phyloP scores from a whole-genome alignment of 2,329 filamentous ascomycete genomes.

The Fusarium armeniacum region DNA sequence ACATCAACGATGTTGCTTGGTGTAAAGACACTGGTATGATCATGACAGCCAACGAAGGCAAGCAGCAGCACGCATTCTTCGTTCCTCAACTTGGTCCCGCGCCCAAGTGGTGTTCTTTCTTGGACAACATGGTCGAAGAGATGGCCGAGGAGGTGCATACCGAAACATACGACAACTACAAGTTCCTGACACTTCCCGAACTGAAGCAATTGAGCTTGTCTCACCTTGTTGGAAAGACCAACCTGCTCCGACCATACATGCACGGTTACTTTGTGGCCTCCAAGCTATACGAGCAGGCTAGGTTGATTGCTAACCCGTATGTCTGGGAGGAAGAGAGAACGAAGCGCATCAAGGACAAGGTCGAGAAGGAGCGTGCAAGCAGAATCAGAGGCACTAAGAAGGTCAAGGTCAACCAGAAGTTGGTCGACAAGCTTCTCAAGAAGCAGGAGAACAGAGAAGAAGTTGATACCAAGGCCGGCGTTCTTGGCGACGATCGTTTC shows the following conservation, averaged over 20 bases:
- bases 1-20: slow-evolving; percentile 95
- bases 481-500: slow-evolving; percentile 90
- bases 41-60: slow-evolving; percentile 95
- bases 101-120: slow-evolving; percentile 94
- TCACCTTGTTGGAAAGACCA: slow-evolving; percentile 91
- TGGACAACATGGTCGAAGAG: slow-evolving; percentile 98
- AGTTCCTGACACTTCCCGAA: slow-evolving; percentile 92
- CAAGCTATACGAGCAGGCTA: slow-evolving; percentile 93
- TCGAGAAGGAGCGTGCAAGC: slow-evolving; percentile 96
- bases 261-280: slow-evolving; percentile 98
- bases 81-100: slow-evolving; percentile 93
- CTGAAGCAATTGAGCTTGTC: slow-evolving; percentile 87
- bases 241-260: slow-evolving; percentile 94
- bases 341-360: slow-evolving; percentile 93
- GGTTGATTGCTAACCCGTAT: slow-evolving; percentile 93
- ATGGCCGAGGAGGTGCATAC: slow-evolving; percentile 88
- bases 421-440: slow-evolving; percentile 80
- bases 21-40: slow-evolving; percentile 95
- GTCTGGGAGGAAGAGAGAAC: slow-evolving; percentile 92
- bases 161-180: slow-evolving; percentile 98
- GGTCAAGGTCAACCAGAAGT: slow-evolving; percentile 92
- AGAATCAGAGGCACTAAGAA: slow-evolving; percentile 96
- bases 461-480: slow-evolving; percentile 71
- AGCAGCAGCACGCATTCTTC: slow-evolving; percentile 95
- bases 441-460: slow-evolving; percentile 72